A percentile compares a stretch with the other conserved stretches of the same genome.
phyloP scores from a whole-genome alignment of 305 asterid species.

The Fraxinus ornus region DNA sequence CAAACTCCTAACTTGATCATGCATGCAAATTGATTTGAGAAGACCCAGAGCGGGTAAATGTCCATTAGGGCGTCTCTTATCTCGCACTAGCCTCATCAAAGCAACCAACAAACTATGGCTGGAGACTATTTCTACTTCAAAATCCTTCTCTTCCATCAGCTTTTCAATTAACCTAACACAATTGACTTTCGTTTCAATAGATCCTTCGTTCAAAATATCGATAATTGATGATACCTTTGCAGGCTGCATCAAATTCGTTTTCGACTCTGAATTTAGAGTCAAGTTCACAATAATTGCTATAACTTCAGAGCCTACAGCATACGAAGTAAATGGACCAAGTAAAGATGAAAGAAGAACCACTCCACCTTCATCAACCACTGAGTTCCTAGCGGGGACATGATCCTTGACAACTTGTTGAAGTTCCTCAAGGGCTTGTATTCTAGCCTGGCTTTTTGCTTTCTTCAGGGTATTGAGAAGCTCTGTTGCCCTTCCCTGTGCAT shows the following conservation, averaged over 20 bases:
- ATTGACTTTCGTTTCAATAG: slow-evolving; percentile 46
- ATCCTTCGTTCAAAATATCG: slow-evolving; percentile 52
- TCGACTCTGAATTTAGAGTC: slow-evolving; percentile 35
- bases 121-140: slow-evolving; percentile 39
- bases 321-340: slow-evolving; percentile 63
- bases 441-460: slow-evolving; percentile 50
- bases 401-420: slow-evolving; percentile 34
- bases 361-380: slow-evolving; percentile 58
- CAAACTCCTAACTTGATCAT: slow-evolving; percentile 36
- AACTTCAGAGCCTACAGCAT: slow-evolving; percentile 60
- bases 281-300: slow-evolving; percentile 49
- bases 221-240: slow-evolving; percentile 47
- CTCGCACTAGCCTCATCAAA: slow-evolving; percentile 57
- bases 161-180: slow-evolving; percentile 42
- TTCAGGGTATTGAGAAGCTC: slow-evolving; percentile 46
- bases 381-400: slow-evolving; percentile 48
- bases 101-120: slow-evolving; percentile 60
- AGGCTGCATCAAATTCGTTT: slow-evolving; percentile 51
- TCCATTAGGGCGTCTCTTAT: slow-evolving; percentile 45
- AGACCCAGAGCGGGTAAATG: slow-evolving; percentile 47
- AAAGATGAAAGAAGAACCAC: slow-evolving; percentile 43
- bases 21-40: slow-evolving; percentile 38
- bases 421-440: slow-evolving; percentile 51
- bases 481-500: slow-evolving; percentile 48
- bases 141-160: slow-evolving; percentile 51